Percentiles rank a stretch among this genome's conserved stretches.
These are phyloP conservation scores for Madurella mycetomatis DNA, from an alignment of 2,329 filamentous ascomycete genomes.

Conservation along the genomic window DNA sequence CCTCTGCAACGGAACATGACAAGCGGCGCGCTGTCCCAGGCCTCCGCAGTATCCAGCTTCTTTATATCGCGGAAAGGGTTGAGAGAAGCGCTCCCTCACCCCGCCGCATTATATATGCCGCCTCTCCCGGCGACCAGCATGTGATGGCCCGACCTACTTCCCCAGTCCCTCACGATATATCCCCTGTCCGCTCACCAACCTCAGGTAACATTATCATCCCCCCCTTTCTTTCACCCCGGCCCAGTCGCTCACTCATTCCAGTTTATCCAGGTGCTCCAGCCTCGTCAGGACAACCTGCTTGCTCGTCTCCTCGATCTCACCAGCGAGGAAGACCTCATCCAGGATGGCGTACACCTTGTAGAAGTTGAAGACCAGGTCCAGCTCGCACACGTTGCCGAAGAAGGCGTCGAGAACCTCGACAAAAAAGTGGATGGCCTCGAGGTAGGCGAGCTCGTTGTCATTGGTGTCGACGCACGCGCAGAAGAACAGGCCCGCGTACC, in stretches of 20 bases:
- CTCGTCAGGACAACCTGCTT: slow-evolving; percentile 96
- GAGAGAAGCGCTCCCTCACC: too few relatives aligned
- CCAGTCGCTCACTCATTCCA: slow-evolving; percentile 67
- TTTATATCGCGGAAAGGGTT: too few relatives aligned
- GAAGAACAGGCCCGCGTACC: slow-evolving; percentile 97
- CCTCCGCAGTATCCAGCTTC: too few relatives aligned
- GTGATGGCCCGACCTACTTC: too few relatives aligned
- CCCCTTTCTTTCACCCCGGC: too few relatives aligned
- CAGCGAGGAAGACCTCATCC: slow-evolving; percentile 95
- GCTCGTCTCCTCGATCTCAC: slow-evolving; percentile 97
- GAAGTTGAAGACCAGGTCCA: slow-evolving; percentile 83
- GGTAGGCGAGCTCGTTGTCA: slow-evolving; percentile 94
- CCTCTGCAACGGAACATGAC: too few relatives aligned
- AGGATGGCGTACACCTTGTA: slow-evolving; percentile 95
- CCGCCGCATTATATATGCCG: too few relatives aligned
- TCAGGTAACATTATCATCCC: neutral
- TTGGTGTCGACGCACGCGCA: slow-evolving; percentile 99
- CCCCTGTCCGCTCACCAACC: neutral
- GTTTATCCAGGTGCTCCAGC: slow-evolving; percentile 90
- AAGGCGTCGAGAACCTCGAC: slow-evolving; percentile 98
- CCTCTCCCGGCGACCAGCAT: too few relatives aligned
- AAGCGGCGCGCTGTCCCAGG: too few relatives aligned
- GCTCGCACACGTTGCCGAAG: slow-evolving; percentile 97
- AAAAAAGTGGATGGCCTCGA: slow-evolving; percentile 99
- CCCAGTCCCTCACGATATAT: too few relatives aligned